Evolutionary conservation across 768 basidiomycete species (phyloP), one percentile per base, ranked within the genome.

Genomic region (Tricholoma hemisulphureum): DNA sequence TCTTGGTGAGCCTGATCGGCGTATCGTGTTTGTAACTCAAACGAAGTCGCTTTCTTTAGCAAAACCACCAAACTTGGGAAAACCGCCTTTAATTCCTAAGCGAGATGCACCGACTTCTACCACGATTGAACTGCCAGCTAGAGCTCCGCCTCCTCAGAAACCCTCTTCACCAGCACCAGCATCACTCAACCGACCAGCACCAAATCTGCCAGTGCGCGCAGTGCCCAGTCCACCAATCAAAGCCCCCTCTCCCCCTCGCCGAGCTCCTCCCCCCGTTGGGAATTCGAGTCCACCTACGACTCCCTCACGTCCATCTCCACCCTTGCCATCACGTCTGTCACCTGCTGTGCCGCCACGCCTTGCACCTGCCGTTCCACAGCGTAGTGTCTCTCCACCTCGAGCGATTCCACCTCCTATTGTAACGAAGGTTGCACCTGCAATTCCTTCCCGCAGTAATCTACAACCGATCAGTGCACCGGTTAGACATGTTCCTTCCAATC

Each of bases 21-120:
- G 6, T 24, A 31, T 21, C 3, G 8, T 28, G 16, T 29, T 49
- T 29, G 20, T 11, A 10, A 6, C 23, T 45, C 18, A 6, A 51
- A 43, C 16, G 56, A 51, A 48, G 59, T 51, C 45, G 21, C 9
- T 23, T 43, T 54, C 37, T 48, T 14, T 60, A 90, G 89, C 75
- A 14, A 88, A 85, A 76, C 79, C 84, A 6, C 79, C 84, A 28
- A 72, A 79, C 29, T 71, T 91, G 3, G 91, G 80, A 6, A 90
- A 82, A 68, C 85, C 87, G 13, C 91, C 88, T 2, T 73, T 77
- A 6, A 77, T 89, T 46, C 88, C 88, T 1, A 83, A 77, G 62
- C 77, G 83, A 35, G 74, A 74, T 51, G 61, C 67, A 11, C 59
- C 78, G 24, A 53, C 77, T 23, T 63, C 71, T 16, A 63, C 63